Percentiles rank a stretch among this genome's conserved stretches.
These are phyloP conservation scores for Leptomonas pyrrhocoris DNA, from an alignment of 208 protist genomes.

Conservation along the genomic window DNA sequence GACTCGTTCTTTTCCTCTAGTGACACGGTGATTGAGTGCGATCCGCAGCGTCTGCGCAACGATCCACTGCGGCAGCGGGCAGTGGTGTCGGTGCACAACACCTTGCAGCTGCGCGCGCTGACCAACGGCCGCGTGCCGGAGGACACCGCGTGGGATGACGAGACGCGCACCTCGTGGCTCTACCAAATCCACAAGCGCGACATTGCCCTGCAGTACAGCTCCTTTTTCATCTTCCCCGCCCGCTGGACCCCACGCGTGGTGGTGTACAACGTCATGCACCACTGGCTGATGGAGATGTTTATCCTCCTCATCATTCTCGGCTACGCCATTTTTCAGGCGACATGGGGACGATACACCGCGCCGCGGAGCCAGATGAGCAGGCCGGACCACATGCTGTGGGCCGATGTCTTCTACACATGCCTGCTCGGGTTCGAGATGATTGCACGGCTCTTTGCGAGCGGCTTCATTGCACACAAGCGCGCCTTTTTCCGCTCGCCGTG, in stretches of 20 bases:
- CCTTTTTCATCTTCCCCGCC: conserved; percentile 87
- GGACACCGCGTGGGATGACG: conserved; percentile 51
- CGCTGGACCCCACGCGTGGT: conserved; percentile 84
- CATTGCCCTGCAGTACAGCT: conserved; percentile 79
- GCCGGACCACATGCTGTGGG: conserved; percentile 77
- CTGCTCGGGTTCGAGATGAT: conserved; percentile 86
- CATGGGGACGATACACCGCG: conserved; percentile 70
- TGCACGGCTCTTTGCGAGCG: conserved; percentile 82
- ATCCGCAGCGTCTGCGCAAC: conserved; percentile 58
- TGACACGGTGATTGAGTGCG: conserved; percentile 62
- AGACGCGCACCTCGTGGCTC: conserved; percentile 59
- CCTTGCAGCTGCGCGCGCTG: conserved; percentile 55
- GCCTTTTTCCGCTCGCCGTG: conserved; percentile 91
- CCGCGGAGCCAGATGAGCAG: conserved; percentile 38
- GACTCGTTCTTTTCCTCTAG: conserved; percentile 88
- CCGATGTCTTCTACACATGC: conserved; percentile 87
- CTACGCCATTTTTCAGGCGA: conserved; percentile 88
- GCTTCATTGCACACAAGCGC: conserved; percentile 77
- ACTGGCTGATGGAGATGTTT: conserved; percentile 86
- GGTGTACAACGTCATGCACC: conserved; percentile 90
- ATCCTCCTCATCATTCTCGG: conserved; percentile 77
- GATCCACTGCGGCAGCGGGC: conserved; percentile 50
- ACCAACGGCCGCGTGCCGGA: conserved; percentile 66
- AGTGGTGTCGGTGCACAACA: conserved; percentile 68
- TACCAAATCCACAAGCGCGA: conserved; percentile 82